Percentiles rank a stretch among this genome's conserved stretches.
These are phyloP conservation scores for Dillenia turbinata DNA, from an alignment of 164 flowering plant species.

Conservation along the genomic window DNA sequence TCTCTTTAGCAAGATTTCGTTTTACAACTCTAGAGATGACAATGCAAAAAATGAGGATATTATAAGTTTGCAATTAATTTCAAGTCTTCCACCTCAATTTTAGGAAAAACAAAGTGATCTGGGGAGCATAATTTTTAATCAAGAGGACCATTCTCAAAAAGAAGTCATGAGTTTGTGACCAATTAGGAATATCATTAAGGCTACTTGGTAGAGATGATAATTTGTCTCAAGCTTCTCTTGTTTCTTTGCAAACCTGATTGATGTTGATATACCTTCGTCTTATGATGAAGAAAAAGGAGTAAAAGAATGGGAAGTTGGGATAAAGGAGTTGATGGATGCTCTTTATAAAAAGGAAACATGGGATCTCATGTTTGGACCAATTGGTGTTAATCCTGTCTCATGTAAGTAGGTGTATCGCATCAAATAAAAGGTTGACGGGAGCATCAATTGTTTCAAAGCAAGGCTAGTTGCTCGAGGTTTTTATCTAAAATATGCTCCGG, in stretches of 20 bases:
- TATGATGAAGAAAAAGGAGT: conserved; percentile 1
- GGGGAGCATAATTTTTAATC: neutral
- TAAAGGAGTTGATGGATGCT: conserved; percentile 3
- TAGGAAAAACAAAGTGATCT: neutral
- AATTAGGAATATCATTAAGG: neutral
- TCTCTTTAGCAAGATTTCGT: neutral
- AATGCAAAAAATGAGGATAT: neutral
- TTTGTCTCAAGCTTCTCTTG: neutral
- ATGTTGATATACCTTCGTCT: neutral
- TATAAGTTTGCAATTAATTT: neutral
- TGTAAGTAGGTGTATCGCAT: neutral
- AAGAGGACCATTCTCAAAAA: neutral
- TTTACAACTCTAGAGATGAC: neutral
- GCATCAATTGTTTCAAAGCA: neutral
- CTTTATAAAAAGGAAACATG: neutral
- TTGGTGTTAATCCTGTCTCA: neutral
- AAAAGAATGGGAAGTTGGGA: neutral
- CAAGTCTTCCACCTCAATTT: neutral
- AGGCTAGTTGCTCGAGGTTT: neutral
- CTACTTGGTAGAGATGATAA: neutral
- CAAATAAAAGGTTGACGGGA: neutral
- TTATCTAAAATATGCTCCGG: neutral
- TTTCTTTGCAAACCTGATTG: neutral
- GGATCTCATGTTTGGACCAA: neutral
- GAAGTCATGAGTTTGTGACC: neutral